Conservation (phyloP, 257 asterid genomes). For the Solanum chilense region DNA sequence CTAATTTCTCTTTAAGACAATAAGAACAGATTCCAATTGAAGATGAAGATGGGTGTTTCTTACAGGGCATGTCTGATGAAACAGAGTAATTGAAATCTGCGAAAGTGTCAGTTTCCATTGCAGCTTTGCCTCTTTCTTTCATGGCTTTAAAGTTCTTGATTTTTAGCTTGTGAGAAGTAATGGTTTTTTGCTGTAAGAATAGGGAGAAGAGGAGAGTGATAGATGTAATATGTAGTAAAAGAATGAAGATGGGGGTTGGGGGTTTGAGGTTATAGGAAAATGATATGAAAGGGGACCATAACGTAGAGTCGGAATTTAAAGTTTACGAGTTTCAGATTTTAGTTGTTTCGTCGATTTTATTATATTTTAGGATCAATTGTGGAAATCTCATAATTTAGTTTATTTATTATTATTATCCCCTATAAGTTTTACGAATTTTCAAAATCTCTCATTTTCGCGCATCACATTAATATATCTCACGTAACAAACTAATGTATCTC, state of each 20-base stretch:
- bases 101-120: constrained; percentile 12
- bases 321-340: background rate
- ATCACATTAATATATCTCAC: no score
- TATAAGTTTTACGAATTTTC: no score
- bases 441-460: no score
- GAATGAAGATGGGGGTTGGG: background rate
- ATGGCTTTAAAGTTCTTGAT: constrained; percentile 11
- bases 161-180: background rate
- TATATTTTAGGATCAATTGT: no score
- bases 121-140: constrained; percentile 64
- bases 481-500: no score
- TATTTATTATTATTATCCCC: no score
- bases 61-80: constrained; percentile 55
- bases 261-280: background rate
- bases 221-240: background rate
- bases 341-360: no score
- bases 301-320: background rate
- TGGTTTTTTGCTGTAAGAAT: background rate
- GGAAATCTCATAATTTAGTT: no score
- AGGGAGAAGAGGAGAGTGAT: background rate
- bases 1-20: constrained; percentile 71
- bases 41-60: constrained; percentile 59
- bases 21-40: constrained; percentile 65
- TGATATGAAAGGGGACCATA: background rate
- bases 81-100: constrained; percentile 47